Conservation (phyloP, 225 moss, liverwort and hornwort species). For the Thuidium tamariscinum region DNA sequence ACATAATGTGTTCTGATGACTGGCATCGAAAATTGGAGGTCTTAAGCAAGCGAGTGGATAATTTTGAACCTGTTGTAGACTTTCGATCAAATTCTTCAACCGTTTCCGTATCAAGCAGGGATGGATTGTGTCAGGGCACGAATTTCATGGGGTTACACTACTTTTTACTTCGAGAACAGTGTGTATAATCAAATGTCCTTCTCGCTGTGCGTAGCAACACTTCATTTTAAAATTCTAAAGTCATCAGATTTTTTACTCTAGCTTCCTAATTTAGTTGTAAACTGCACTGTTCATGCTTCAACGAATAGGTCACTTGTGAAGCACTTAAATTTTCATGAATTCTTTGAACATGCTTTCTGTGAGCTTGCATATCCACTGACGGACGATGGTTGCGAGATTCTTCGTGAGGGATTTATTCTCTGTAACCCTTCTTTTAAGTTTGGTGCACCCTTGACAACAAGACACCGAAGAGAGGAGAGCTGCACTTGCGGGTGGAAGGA, state of each 20-base stretch:
- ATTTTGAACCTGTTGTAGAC: neutral
- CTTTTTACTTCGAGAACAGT: neutral
- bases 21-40: neutral
- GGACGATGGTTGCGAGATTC: neutral
- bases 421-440: neutral
- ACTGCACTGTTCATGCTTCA: neutral
- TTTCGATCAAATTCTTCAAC: neutral
- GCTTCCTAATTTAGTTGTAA: neutral
- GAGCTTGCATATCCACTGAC: neutral
- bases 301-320: neutral
- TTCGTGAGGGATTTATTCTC: neutral
- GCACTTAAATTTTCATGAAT: neutral
- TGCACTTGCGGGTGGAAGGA: constrained; percentile 16
- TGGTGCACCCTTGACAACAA: neutral
- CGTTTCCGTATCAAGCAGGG: neutral
- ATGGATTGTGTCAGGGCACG: neutral
- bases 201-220: neutral
- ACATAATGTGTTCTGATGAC: neutral
- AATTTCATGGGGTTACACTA: neutral
- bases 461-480: constrained; percentile 25
- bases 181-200: neutral
- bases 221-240: too few relatives aligned
- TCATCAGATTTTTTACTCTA: neutral
- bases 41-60: neutral
- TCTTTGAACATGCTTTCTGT: neutral